Evolutionary conservation across 768 basidiomycete species (phyloP).

Genomic region (Phylloporus arenicola): DNA sequence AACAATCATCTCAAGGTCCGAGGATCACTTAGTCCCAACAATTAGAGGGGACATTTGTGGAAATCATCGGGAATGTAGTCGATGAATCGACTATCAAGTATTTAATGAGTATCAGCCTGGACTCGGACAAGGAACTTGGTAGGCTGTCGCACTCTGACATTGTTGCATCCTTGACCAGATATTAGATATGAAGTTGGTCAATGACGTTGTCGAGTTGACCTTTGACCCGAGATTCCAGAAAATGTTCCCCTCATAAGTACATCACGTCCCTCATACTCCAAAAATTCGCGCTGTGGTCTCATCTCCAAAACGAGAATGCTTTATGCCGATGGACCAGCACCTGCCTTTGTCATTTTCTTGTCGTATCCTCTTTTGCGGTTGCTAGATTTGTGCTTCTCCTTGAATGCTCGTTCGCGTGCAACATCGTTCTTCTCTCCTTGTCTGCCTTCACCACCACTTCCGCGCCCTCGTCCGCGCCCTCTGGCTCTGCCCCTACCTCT

Average conservation of each 20-base stretch:
- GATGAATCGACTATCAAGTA: constrained; percentile 55
- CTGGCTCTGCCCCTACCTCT: constrained; percentile 39
- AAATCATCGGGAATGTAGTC: constrained; percentile 60
- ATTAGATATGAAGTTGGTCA: constrained; percentile 54
- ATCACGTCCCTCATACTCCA: not conserved
- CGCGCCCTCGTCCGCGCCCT: constrained; percentile 34
- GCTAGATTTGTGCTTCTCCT: constrained; percentile 78
- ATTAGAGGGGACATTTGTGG: constrained; percentile 52
- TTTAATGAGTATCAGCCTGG: constrained; percentile 48
- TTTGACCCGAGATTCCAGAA: constrained; percentile 52
- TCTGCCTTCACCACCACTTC: constrained; percentile 33
- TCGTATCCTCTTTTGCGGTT: constrained; percentile 81
- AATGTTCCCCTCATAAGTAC: constrained; percentile 37
- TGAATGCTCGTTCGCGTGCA: constrained; percentile 60
- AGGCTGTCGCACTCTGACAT: constrained; percentile 18
- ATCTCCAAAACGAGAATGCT: not conserved
- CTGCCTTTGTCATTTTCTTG: constrained; percentile 76
- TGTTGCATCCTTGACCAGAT: constrained; percentile 6
- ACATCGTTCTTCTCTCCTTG: constrained; percentile 35
- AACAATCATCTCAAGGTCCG: not conserved
- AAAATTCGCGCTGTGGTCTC: not conserved
- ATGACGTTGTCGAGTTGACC: constrained; percentile 56
- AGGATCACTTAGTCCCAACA: constrained; percentile 33
- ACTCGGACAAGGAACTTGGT: constrained; percentile 53
- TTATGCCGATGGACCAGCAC: constrained; percentile 34